phyloP scores from a whole-genome alignment of 163 green algal species.

The Botryococcus braunii region DNA sequence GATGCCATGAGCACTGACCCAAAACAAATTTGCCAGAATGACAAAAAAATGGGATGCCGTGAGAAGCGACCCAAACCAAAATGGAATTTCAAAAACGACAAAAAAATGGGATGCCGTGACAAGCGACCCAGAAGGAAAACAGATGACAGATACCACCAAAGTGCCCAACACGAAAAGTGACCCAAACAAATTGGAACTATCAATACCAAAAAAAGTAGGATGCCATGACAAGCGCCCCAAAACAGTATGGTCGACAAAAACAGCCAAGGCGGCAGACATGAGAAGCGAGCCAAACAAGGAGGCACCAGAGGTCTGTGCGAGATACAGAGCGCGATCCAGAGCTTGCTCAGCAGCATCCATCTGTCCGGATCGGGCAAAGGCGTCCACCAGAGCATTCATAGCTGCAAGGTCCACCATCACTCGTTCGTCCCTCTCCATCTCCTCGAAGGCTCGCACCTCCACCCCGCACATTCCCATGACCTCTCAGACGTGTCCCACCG shows the following conservation, averaged over 20 bases:
- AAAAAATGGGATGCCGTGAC: too few relatives aligned
- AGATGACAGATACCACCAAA: too few relatives aligned
- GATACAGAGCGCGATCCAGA: neutral
- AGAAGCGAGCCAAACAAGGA: neutral
- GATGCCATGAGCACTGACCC: too few relatives aligned
- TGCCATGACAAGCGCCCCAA: too few relatives aligned
- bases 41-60: too few relatives aligned
- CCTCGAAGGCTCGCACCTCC: slow-evolving; percentile 14
- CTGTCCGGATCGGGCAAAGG: slow-evolving; percentile 18
- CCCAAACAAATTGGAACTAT: neutral
- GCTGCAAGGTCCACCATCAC: slow-evolving; percentile 17
- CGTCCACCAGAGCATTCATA: slow-evolving; percentile 25
- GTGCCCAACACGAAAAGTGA: too few relatives aligned
- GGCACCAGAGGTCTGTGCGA: slow-evolving; percentile 3
- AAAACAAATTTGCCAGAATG: too few relatives aligned
- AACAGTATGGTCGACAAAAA: neutral
- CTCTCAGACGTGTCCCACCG: too few relatives aligned
- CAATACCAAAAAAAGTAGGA: neutral
- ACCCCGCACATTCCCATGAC: too few relatives aligned
- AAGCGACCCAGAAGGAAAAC: too few relatives aligned
- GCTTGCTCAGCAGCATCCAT: slow-evolving; percentile 29
- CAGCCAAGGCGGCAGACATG: neutral
- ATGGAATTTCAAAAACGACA: too few relatives aligned
- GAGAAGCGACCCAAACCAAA: too few relatives aligned
- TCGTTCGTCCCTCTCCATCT: slow-evolving; percentile 15